A percentile compares a stretch with the other conserved stretches of the same genome.
Evolutionary conservation across 257 asterid genomes (phyloP).

Genomic region (Ilex asprella): DNA sequence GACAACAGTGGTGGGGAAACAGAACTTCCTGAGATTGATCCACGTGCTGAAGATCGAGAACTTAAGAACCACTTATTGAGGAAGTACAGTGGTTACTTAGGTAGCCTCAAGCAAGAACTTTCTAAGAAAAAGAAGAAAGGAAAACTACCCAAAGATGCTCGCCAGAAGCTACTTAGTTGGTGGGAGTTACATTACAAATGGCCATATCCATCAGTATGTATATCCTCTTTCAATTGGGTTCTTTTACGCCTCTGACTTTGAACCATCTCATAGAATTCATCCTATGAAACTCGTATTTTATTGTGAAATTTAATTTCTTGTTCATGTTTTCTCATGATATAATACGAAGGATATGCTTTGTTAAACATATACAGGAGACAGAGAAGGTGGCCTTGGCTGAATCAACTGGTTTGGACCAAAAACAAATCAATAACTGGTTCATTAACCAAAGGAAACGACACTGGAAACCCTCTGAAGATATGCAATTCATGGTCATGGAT

Average conservation of each 20-base stretch:
- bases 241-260: no score
- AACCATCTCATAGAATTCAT: no score
- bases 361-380: not conserved
- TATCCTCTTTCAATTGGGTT: not conserved
- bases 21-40: not conserved
- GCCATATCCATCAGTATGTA: conserved; percentile 19
- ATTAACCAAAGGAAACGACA: not conserved
- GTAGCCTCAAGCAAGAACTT: conserved; percentile 8
- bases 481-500: not conserved
- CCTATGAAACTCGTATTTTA: no score
- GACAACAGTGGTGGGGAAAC: conserved; percentile 8
- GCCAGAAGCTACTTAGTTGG: conserved; percentile 13
- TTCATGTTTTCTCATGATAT: no score
- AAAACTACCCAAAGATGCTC: conserved; percentile 13
- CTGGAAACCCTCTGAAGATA: not conserved
- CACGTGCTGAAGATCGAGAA: conserved; percentile 2
- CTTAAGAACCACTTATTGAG: conserved; percentile 5
- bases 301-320: not conserved
- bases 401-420: not conserved
- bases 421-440: no score
- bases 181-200: conserved; percentile 13
- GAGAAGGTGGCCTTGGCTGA: conserved; percentile 1
- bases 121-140: conserved; percentile 12
- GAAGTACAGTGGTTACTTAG: conserved; percentile 9
- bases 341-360: no score